Base-by-base conservation (phyloP, 2,329 filamentous ascomycete species). In the Talaromyces sp. region DNA sequence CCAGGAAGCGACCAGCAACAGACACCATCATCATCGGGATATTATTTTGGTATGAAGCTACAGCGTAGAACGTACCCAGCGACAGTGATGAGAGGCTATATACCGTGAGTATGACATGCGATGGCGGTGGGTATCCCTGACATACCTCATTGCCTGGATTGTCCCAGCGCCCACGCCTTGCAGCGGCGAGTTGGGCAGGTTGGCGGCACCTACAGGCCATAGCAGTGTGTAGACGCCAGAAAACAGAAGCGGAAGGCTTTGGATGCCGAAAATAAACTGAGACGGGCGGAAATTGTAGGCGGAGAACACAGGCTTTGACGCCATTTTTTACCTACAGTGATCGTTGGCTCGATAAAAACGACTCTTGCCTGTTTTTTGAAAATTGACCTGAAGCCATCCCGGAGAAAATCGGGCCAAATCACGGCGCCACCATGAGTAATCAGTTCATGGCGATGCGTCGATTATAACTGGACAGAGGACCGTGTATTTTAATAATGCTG, bases 31-130 rank as follows among this genome's bases (percentile, higher is more conserved):
- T 65, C 59, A 66, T 64, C 0, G 65, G 64, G n/a, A 62, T 61
- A 21, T 66, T 66, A 55, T 66, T 64, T 32, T 66, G 65, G 24
- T 61, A 66, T 5, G 65, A 55, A 1, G 65, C 64, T 21, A 66
- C 60, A 4, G 56, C 58, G 56, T 65, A 62, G 54, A 63, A 66
- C 10, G 62, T 53, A 2, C 60, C 65, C 50, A 66, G 24, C 1
- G 65, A 64, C 1, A 66, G 21, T 11, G 65, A 63, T 5, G 65
- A 65, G 21, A 66, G 50, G 31, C 64, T 66, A 46, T 26, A 9
- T 13, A 3, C 9, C 14, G 5, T 35, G 1, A 59, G 51, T 35
- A 24, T 35, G 14, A 14, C 32, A 35, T 4, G 32, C 32, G 46
- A 38, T 46, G 4, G n/a, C 14, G 5, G 21, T n/a, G 21, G 17